Base-by-base conservation (phyloP, 2,329 filamentous ascomycete genomes). In the Bipolaris sorokiniana region DNA sequence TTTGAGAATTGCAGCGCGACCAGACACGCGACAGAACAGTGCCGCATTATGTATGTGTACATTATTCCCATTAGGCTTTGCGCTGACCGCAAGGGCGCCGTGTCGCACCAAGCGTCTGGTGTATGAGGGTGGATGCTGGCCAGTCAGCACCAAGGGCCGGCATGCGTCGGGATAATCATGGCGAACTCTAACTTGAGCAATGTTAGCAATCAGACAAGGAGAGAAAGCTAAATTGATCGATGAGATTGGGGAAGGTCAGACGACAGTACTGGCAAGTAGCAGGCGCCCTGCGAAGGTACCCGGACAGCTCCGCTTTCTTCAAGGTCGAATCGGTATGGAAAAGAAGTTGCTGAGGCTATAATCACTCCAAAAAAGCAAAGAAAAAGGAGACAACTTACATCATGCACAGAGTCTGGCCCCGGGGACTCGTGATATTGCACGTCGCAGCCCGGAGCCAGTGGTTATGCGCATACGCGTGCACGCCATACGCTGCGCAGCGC, bases 231-330 rank as follows among this genome's bases (percentile, higher is more conserved):
- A 47, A 41, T 51, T 5, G 18, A 26, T 51, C 20, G n/a, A 20
- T 26, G 7, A 15, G n/a, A 28, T 33, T 49, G 37, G 45, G 46
- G 61, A 65, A 66, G 66, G 80, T 92, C 90, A 92, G 90, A 90
- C 87, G 87, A 84, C 81, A 79, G 88, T 92, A 92, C 90, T 93
- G 90, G 90, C 90, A 90, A 92, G 90, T 92, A 92, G 89, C 90
- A 91, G 88, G 86, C 84, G 74, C 77, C 82, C 81, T 82, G 84
- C 80, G 80, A 81, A 77, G 79, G 79, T 80, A 74, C 81, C 86
- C 88, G 88, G 64, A 84, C 81, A 89, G 84, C 84, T 82, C 81
- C 81, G 75, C 66, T 81, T 88, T 91, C 88, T 86, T 92, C 90
- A 93, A 88, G 88, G 89, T 87, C 90, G 90, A 91, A 84, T 93